Evolutionary conservation across 768 basidiomycete genomes (phyloP), one percentile per base, ranked within the genome.

Genomic region (Pluteus cervinus): DNA sequence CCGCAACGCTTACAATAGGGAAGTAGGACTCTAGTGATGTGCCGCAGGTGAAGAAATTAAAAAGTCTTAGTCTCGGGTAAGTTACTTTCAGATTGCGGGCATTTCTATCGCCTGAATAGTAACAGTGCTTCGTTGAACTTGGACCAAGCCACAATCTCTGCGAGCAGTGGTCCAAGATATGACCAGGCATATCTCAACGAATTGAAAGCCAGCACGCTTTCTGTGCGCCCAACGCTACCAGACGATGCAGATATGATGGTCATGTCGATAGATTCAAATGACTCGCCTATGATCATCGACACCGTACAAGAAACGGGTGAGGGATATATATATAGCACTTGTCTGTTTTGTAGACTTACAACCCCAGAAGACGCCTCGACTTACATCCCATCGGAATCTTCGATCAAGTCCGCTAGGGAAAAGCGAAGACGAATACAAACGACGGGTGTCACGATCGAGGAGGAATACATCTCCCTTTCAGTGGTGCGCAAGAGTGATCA

Each of bases 41-140:
- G 0, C 89, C 91, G 54, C 69, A 84, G 63, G 63, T 90, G 12
- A 90, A 88, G 56, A 91, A 87, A 60, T 87, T 85, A 2, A n/a
- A n/a, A n/a, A 81, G 57, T 37, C 63, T 90, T 29, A 89, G 86
- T n/a, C n/a, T n/a, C 50, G 64, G 66, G 43, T 85, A 82, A 47
- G 52, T 86, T 44, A 52, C 74, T 2, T 57, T 83, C 28, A 73
- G 75, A 10, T 70, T 64, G 32, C 71, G 72, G 55, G 66, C 78
- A n/a, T n/a, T n/a, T n/a, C n/a, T n/a, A n/a, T 8, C 16, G 16
- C 22, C 12, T 15, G 9, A 7, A 18, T 33, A 40, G 35, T 42
- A 32, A 45, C 47, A 42, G 33, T 31, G 35, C 22, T 32, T 65
- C 76, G 10, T 49, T 66, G 5, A 66, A 67, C 8, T 53, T 79